phyloP scores from a whole-genome alignment of 306 rosid genomes.

The Quercus wislizeni region DNA sequence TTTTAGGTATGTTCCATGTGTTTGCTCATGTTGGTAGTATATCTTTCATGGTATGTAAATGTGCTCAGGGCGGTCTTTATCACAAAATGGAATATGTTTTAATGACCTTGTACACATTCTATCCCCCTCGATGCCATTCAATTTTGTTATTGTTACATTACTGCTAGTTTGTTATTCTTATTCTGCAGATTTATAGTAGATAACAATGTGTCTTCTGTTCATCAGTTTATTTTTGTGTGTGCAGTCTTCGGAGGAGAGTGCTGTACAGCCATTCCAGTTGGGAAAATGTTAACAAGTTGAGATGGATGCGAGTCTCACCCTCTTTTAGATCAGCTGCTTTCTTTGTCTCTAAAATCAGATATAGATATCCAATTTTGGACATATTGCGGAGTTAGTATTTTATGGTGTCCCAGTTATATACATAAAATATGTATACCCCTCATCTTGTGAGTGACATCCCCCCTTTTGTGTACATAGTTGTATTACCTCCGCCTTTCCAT shows the following conservation, averaged over 20 bases:
- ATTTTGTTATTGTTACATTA: background rate
- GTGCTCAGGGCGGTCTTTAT: background rate
- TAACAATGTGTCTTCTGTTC: background rate
- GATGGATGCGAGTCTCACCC: slow-evolving; percentile 35
- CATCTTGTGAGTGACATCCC: slow-evolving; percentile 34
- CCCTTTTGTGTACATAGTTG: slow-evolving; percentile 44
- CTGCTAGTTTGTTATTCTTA: background rate
- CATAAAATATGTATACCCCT: slow-evolving; percentile 23
- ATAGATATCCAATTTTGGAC: slow-evolving; percentile 55
- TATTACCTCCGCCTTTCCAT: slow-evolving; percentile 15
- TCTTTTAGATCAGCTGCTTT: slow-evolving; percentile 18
- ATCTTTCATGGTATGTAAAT: background rate
- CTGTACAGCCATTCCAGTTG: slow-evolving; percentile 38
- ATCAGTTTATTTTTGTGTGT: slow-evolving; percentile 10
- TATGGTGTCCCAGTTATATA: slow-evolving; percentile 23
- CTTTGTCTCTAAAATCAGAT: slow-evolving; percentile 18
- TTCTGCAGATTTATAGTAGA: background rate
- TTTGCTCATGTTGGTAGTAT: background rate
- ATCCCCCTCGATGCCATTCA: background rate
- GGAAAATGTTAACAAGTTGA: slow-evolving; percentile 32
- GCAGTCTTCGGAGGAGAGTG: slow-evolving; percentile 26
- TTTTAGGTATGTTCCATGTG: slow-evolving; percentile 26
- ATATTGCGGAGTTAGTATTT: slow-evolving; percentile 38
- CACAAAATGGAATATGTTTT: background rate
- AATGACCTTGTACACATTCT: background rate